Percentiles rank a stretch among this genome's conserved stretches.
Evolutionary conservation across 176 grass and related monocot species (phyloP).

Genomic region (Aechmea fasciata): DNA sequence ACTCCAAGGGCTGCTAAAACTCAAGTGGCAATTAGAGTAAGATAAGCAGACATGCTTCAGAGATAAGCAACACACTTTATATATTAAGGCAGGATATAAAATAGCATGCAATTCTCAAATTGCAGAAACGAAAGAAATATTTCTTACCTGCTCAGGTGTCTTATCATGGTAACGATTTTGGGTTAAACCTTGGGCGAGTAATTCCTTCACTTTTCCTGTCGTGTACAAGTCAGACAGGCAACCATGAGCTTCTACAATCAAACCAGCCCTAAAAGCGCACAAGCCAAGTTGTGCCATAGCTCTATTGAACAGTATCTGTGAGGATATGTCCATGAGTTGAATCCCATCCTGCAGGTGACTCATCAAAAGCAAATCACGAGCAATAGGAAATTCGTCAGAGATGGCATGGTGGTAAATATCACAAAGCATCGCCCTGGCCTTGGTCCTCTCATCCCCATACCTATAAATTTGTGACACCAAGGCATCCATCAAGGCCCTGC

Average conservation of each 20-base stretch:
- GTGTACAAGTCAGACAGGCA: constrained; percentile 82
- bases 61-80: not conserved
- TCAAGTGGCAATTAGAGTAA: not conserved
- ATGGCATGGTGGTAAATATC: constrained; percentile 97
- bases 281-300: constrained; percentile 86
- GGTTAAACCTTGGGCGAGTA: constrained; percentile 84
- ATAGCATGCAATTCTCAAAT: not conserved
- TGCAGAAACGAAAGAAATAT: not conserved
- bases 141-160: constrained; percentile 86
- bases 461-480: constrained; percentile 86
- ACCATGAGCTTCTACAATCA: constrained; percentile 73
- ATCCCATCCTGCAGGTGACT: constrained; percentile 92
- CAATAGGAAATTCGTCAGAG: constrained; percentile 74
- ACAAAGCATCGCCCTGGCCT: constrained; percentile 92
- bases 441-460: constrained; percentile 91
- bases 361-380: constrained; percentile 90
- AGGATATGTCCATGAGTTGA: constrained; percentile 93
- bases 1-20: not conserved
- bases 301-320: constrained; percentile 87
- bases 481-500: constrained; percentile 62
- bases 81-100: not conserved
- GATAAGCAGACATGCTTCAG: not conserved
- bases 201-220: constrained; percentile 80
- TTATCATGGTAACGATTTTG: constrained; percentile 95
- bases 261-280: constrained; percentile 83